Percentiles rank a stretch among this genome's conserved stretches.
These are phyloP conservation scores for Kuraishia ogatae DNA, from an alignment of 805 yeast genomes.

Conservation along the genomic window DNA sequence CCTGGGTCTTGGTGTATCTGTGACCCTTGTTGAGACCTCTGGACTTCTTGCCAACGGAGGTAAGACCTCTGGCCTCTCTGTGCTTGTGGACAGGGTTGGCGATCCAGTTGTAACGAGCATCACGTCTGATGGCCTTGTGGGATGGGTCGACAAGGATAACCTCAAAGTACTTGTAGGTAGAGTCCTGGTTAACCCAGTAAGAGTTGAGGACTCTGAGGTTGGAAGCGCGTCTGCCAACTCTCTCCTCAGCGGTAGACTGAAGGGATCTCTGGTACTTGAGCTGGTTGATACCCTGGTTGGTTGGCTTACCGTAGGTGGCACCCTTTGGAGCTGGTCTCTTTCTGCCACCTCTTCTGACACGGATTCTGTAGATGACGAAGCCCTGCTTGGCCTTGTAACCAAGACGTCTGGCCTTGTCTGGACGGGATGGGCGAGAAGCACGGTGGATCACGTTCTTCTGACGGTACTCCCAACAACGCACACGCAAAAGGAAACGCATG, in stretches of 20 bases:
- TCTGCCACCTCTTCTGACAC: slow-evolving; percentile 99
- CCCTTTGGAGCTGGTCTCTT: slow-evolving; percentile 99
- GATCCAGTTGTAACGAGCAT: slow-evolving; percentile 99
- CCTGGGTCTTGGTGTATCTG: slow-evolving; percentile 94
- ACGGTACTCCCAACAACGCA: slow-evolving; percentile 99
- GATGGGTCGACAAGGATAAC: slow-evolving; percentile 95
- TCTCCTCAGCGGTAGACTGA: slow-evolving; percentile 98
- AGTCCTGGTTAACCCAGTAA: slow-evolving; percentile 99
- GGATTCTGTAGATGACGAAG: slow-evolving; percentile 94
- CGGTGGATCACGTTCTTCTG: slow-evolving; percentile 98
- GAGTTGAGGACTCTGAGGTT: slow-evolving; percentile 99
- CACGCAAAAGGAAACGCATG: slow-evolving; percentile 96
- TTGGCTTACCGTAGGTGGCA: slow-evolving; percentile 99
- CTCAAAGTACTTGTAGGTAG: slow-evolving; percentile 98
- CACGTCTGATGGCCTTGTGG: slow-evolving; percentile 98
- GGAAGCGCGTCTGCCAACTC: slow-evolving; percentile 98
- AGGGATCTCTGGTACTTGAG: slow-evolving; percentile 98
- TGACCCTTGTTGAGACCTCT: slow-evolving; percentile 99
- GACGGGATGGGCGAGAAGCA: slow-evolving; percentile 97
- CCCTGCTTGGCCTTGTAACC: slow-evolving; percentile 99
- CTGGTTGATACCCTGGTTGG: slow-evolving; percentile 99
- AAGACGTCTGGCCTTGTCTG: slow-evolving; percentile 99
- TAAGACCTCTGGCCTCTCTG: slow-evolving; percentile 99
- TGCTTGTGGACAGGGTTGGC: slow-evolving; percentile 99
- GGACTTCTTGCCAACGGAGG: slow-evolving; percentile 96